These are phyloP conservation scores for Cenococcum geophilum DNA, from an alignment of 495 filamentous ascomycete genomes.

Conservation along the genomic window DNA sequence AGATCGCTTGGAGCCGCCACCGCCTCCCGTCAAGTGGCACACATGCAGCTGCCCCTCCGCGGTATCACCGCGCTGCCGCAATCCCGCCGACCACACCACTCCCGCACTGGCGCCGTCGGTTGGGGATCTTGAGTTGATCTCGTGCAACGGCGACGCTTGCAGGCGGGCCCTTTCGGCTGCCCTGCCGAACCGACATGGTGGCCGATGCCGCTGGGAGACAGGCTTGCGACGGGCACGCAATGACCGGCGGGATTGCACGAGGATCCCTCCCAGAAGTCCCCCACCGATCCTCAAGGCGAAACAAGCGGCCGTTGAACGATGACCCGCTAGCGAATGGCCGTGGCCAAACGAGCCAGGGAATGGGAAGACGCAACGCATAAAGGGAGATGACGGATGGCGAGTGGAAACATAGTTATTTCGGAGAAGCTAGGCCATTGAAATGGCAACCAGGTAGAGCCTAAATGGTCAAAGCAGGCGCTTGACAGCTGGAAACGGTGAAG, in stretches of 20 bases:
- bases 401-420: neutral
- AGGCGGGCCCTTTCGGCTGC: conserved; percentile 16
- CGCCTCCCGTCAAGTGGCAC: conserved; percentile 15
- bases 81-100: neutral
- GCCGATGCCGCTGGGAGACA: neutral
- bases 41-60: conserved; percentile 22
- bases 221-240: neutral
- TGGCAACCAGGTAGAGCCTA: conserved; percentile 19
- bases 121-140: neutral
- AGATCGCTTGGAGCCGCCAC: conserved; percentile 18
- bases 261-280: neutral
- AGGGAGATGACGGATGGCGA: neutral
- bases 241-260: neutral
- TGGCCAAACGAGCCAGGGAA: conserved; percentile 1
- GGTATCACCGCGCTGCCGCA: conserved; percentile 6
- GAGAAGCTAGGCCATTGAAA: neutral
- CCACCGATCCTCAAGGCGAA: neutral
- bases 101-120: conserved; percentile 6
- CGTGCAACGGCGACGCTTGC: conserved; percentile 12
- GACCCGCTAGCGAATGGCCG: neutral
- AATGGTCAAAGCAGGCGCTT: conserved; percentile 25
- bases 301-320: neutral
- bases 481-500: conserved; percentile 17
- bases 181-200: conserved; percentile 19
- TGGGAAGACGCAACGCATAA: neutral